A percentile compares a stretch with the other conserved stretches of the same genome.
Evolutionary conservation across 2,329 filamentous ascomycete genomes (phyloP).

Genomic region (Fusarium robinianum): DNA sequence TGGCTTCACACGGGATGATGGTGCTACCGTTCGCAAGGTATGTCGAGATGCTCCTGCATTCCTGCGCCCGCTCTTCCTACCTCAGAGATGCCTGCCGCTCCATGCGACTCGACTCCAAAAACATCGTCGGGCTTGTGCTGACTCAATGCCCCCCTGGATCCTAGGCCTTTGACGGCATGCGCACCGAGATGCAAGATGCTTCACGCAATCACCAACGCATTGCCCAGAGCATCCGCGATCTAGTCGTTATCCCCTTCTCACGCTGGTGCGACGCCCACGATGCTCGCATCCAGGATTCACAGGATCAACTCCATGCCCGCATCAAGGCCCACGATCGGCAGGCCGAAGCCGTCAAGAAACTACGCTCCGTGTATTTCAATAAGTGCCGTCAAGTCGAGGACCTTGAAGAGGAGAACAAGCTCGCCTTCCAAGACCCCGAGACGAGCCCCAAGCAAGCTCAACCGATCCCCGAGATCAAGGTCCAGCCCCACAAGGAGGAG

Average conservation of each 20-base stretch:
- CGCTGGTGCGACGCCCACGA: constrained; percentile 98
- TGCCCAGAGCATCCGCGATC: constrained; percentile 91
- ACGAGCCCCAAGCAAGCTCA: constrained; percentile 65
- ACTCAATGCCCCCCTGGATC: constrained; percentile 26
- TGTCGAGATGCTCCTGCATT: constrained; percentile 10
- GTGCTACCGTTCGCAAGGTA: constrained; percentile 94
- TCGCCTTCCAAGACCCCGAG: constrained; percentile 90
- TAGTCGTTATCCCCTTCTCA: constrained; percentile 92
- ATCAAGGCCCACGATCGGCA: constrained; percentile 95
- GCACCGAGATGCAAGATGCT: constrained; percentile 89
- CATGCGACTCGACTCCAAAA: no score
- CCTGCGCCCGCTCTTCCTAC: not conserved
- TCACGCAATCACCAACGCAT: constrained; percentile 92
- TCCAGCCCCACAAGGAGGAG: constrained; percentile 68
- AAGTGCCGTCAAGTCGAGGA: constrained; percentile 97
- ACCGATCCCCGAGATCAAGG: constrained; percentile 82
- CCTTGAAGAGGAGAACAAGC: constrained; percentile 96
- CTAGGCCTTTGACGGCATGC: constrained; percentile 91
- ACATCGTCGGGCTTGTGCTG: constrained; percentile 5
- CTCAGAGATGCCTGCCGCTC: constrained; percentile 10
- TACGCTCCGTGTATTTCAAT: constrained; percentile 97
- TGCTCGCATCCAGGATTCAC: constrained; percentile 85
- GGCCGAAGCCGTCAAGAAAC: constrained; percentile 86
- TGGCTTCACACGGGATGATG: constrained; percentile 90
- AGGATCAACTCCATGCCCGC: constrained; percentile 87